phyloP scores from a whole-genome alignment of 257 asterid species.

The Phtheirospermum japonicum region DNA sequence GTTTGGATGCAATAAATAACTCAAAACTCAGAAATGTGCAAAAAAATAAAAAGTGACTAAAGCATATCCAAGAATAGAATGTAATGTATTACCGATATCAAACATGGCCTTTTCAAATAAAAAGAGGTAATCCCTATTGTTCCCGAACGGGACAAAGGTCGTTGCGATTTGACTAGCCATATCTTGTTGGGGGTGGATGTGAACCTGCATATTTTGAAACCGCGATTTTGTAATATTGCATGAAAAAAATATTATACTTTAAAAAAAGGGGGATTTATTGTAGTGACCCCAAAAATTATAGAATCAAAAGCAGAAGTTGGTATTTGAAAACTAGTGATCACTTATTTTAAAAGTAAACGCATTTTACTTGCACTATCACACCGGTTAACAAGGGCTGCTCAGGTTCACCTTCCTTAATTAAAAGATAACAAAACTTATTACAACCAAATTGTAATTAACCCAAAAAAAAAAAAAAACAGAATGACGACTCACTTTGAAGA shows the following conservation, averaged over 20 bases:
- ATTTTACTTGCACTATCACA: slow-evolving; percentile 55
- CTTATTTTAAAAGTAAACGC: neutral
- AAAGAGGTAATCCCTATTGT: slow-evolving; percentile 86
- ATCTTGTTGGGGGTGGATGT: slow-evolving; percentile 80
- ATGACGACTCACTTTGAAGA: slow-evolving; percentile 49
- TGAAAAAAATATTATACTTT: no score
- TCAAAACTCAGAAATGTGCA: neutral
- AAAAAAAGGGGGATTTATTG: no score
- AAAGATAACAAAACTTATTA: slow-evolving; percentile 4
- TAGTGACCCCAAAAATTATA: no score
- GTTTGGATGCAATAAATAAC: slow-evolving; percentile 14
- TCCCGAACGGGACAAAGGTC: slow-evolving; percentile 83
- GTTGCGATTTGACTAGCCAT: slow-evolving; percentile 94
- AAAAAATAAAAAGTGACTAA: neutral
- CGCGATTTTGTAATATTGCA: neutral
- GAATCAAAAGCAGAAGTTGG: neutral
- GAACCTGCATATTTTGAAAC: slow-evolving; percentile 46
- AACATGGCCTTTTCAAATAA: slow-evolving; percentile 75
- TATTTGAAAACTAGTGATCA: neutral
- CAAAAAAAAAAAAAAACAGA: neutral
- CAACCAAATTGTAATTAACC: neutral
- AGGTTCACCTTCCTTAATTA: slow-evolving; percentile 60
- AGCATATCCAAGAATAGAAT: neutral
- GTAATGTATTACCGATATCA: slow-evolving; percentile 53
- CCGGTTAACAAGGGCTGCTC: slow-evolving; percentile 57